phyloP scores from a whole-genome alignment of 169 alveolate genomes.

The Theileria annulata region DNA sequence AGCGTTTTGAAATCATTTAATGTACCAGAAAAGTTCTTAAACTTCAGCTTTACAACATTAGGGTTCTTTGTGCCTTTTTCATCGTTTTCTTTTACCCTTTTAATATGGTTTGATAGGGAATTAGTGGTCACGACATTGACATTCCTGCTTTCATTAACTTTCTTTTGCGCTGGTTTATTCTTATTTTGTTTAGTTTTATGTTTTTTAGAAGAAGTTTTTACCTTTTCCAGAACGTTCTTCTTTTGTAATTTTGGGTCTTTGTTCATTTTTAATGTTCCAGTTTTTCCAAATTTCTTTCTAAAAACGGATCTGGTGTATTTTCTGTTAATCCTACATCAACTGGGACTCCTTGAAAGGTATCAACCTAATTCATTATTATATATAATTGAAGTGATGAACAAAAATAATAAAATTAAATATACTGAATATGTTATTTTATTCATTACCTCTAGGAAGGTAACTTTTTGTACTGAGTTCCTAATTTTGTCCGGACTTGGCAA shows the following conservation, averaged over 20 bases:
- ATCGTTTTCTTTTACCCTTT: conserved; percentile 11
- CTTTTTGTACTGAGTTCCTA: conserved; percentile 47
- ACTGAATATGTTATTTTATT: background rate
- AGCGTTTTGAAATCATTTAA: conserved; percentile 37
- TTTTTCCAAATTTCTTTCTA: conserved; percentile 39
- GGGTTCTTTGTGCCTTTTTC: background rate
- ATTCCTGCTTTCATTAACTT: background rate
- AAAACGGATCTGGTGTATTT: conserved; percentile 61
- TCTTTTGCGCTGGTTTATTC: background rate
- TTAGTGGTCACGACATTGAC: background rate
- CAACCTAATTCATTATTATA: conserved; percentile 25
- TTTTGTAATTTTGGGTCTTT: background rate
- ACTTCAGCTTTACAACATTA: conserved; percentile 6
- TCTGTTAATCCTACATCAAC: conserved; percentile 58
- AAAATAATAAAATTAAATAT: background rate
- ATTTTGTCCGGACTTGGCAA: conserved; percentile 32
- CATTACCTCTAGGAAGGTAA: conserved; percentile 53
- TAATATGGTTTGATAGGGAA: background rate
- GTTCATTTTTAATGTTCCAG: conserved; percentile 4
- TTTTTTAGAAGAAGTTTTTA: background rate
- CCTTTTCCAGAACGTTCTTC: background rate
- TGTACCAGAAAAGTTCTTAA: conserved; percentile 30
- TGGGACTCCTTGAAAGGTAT: conserved; percentile 58
- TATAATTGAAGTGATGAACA: background rate
- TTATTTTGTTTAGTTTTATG: background rate